phyloP scores from a whole-genome alignment of 257 asterid genomes.

The Solanum chmielewskii region DNA sequence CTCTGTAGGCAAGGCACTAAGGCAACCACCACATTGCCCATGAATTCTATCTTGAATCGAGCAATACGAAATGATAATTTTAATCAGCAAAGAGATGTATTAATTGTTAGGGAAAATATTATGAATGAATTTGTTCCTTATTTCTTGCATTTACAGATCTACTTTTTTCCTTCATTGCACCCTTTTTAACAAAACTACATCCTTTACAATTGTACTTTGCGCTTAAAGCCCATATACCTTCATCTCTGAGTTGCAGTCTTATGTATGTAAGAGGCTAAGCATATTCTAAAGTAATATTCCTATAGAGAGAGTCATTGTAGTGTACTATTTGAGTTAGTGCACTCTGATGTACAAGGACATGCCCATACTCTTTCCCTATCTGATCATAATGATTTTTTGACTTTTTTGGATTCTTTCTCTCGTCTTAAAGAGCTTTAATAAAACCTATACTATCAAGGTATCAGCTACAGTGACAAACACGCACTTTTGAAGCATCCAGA shows the following conservation, averaged over 20 bases:
- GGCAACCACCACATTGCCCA: background rate
- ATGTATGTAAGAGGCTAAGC: no score
- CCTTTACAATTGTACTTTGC: background rate
- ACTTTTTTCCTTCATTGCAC: background rate
- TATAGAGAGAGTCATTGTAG: no score
- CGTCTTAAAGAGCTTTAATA: background rate
- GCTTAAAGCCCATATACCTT: background rate
- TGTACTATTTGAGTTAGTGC: no score
- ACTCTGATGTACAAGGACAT: no score
- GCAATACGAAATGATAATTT: background rate
- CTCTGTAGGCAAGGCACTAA: background rate
- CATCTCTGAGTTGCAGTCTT: background rate
- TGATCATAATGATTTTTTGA: no score
- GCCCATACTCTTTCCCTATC: no score
- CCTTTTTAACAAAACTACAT: background rate
- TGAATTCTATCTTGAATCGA: background rate
- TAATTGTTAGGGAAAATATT: background rate
- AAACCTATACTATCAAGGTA: background rate
- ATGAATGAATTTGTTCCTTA: background rate
- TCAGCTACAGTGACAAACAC: conserved; percentile 1
- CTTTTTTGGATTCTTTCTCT: no score
- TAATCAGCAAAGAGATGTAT: background rate
- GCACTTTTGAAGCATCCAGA: conserved; percentile 61
- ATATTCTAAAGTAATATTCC: no score
- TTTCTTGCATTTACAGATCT: background rate